Base-by-base conservation (phyloP, 2,329 filamentous ascomycete species). In the Penicillium sp. region DNA sequence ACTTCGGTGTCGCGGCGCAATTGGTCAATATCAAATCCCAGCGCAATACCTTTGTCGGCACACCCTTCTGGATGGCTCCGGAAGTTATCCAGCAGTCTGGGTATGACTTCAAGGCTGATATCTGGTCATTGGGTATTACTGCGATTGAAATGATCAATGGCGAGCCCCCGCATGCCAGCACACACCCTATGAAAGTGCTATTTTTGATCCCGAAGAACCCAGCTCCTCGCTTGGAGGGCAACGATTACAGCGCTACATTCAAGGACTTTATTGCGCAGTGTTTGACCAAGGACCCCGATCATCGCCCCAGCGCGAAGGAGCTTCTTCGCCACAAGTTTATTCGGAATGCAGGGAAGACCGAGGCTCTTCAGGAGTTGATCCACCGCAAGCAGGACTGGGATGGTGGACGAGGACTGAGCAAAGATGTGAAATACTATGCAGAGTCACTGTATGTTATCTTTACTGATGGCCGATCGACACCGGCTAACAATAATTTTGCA, bases 21-120 rank as follows among this genome's bases (percentile, higher is more conserved):
- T 82, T 99, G 68, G 96, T 92, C 60, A 96, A 97, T 72, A 96
- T 98, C 78, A 97, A 97, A 77, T 97, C 93, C 2, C 92, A 97
- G 75, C 87, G 95, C 54, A 93, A 98, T 76, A 99, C 95, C 0
- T 98, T 99, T 70, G 95, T 99, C 21, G 95, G 95, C 21, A 98
- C 93, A 0, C 95, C 95, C 0, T 96, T 96, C 72, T 96, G 92
- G 92, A 96, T 96, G 92, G 92, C 92, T 1, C 92, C 92, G 1
- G 92, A 96, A 72, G 92, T 96, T 35, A 96, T 96, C 65, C 89
- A 96, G 73, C 92, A 96, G 76, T 86, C 91, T 62, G 85, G 85
- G 43, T 88, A 88, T 65, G 92, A 93, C 73, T 95, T 91, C 79
- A 95, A 95, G 75, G 92, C 92, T 6, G 92, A 96, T 70, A 92